Evolutionary conservation across 768 basidiomycete genomes (phyloP).

Genomic region (Gelatoporia subvermispora): DNA sequence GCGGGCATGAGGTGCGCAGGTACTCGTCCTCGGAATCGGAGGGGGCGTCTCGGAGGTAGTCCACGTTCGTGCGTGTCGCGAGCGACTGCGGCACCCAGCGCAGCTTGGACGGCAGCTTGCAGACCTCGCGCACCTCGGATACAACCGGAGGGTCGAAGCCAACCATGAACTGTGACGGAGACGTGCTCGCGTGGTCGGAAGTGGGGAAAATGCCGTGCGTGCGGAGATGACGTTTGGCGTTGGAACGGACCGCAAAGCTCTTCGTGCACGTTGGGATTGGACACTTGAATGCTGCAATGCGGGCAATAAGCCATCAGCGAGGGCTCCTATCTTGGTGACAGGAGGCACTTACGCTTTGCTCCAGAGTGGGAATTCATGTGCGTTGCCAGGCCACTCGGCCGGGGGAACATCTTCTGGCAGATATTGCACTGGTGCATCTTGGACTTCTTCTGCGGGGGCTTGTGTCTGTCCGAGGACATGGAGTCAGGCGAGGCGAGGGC

Average conservation of each 20-base stretch:
- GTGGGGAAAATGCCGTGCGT: slow-evolving; percentile 57
- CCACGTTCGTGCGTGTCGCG: slow-evolving; percentile 25
- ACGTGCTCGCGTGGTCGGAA: slow-evolving; percentile 19
- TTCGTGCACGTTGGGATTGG: slow-evolving; percentile 56
- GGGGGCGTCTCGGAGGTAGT: slow-evolving; percentile 23
- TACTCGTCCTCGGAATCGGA: slow-evolving; percentile 27
- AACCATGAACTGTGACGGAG: slow-evolving; percentile 30
- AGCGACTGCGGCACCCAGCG: slow-evolving; percentile 40
- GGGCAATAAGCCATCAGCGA: neutral
- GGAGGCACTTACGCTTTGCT: slow-evolving; percentile 38
- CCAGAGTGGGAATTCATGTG: slow-evolving; percentile 53
- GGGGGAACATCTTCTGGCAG: slow-evolving; percentile 42
- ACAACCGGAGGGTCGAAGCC: slow-evolving; percentile 44
- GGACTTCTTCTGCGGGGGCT: slow-evolving; percentile 30
- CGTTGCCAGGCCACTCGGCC: slow-evolving; percentile 46
- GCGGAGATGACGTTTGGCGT: slow-evolving; percentile 74
- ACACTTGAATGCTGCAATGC: slow-evolving; percentile 39
- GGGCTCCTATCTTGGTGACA: neutral
- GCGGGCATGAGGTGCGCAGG: slow-evolving; percentile 26
- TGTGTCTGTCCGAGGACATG: slow-evolving; percentile 6
- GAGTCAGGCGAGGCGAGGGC: slow-evolving; percentile 5
- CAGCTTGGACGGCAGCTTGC: slow-evolving; percentile 30
- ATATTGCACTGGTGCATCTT: slow-evolving; percentile 47
- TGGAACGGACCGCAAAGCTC: slow-evolving; percentile 73
- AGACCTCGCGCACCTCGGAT: slow-evolving; percentile 36